phyloP scores from a whole-genome alignment of 352 stramenopile genomes.

The Globisporangium canariense region DNA sequence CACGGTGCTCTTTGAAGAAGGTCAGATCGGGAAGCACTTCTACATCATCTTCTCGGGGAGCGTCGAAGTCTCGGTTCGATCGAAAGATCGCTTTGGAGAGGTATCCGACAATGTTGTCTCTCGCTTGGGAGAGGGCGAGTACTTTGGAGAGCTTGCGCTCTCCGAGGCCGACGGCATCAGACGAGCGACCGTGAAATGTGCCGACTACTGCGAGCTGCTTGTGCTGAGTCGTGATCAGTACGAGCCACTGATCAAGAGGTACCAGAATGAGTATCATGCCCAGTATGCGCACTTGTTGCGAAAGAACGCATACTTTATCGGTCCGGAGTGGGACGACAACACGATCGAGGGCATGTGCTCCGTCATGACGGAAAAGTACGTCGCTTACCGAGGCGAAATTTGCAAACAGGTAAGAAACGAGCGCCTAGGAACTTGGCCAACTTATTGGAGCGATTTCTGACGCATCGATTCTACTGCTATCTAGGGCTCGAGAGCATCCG shows the following conservation, averaged over 20 bases:
- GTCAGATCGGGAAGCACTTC: conserved; percentile 70
- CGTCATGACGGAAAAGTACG: conserved; percentile 82
- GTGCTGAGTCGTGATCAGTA: conserved; percentile 78
- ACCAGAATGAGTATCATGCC: conserved; percentile 79
- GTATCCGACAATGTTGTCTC: conserved; percentile 64
- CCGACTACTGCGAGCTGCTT: conserved; percentile 74
- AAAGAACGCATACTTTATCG: conserved; percentile 76
- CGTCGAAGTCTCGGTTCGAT: conserved; percentile 64
- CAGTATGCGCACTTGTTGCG: conserved; percentile 77
- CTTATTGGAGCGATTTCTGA: background rate
- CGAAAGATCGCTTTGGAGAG: conserved; percentile 75
- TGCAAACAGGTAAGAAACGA: conserved; percentile 57
- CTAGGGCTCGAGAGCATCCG: conserved; percentile 62
- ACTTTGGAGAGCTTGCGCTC: conserved; percentile 75
- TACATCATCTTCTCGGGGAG: conserved; percentile 82
- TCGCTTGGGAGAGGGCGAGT: conserved; percentile 63
- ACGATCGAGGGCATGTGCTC: conserved; percentile 85
- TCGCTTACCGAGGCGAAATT: conserved; percentile 64
- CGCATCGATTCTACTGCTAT: background rate
- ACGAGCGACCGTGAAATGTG: conserved; percentile 64
- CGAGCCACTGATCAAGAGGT: conserved; percentile 78
- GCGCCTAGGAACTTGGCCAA: background rate
- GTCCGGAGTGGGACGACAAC: conserved; percentile 74
- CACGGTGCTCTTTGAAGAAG: conserved; percentile 79
- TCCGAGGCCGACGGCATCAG: conserved; percentile 63